Conservation (phyloP, 2,329 filamentous ascomycete genomes). For the Penicillium sp. region DNA sequence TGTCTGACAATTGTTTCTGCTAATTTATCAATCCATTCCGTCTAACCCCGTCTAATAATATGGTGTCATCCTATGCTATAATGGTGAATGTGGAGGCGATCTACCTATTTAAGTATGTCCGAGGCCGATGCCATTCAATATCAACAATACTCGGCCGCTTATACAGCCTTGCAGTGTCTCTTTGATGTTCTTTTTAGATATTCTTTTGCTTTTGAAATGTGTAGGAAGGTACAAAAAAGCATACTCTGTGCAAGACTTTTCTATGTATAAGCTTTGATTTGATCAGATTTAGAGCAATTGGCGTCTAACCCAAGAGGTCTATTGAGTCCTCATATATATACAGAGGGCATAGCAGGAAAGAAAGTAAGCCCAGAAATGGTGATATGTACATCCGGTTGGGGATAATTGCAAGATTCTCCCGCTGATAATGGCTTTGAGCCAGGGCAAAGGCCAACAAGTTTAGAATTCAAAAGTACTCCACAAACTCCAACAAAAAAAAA, state of each 20-base stretch:
- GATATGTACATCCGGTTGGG: conserved; percentile 15
- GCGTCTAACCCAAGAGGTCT: conserved; percentile 6
- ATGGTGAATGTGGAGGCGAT: conserved; percentile 16
- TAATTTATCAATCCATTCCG: neutral
- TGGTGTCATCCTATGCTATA: conserved; percentile 17
- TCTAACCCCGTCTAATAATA: neutral
- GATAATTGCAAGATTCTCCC: neutral
- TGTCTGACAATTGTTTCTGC: neutral
- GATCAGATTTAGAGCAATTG: too few relatives aligned
- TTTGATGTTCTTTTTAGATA: too few relatives aligned
- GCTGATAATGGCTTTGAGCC: neutral
- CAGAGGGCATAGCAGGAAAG: neutral
- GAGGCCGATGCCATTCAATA: neutral
- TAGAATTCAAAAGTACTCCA: conserved; percentile 12
- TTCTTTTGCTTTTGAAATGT: too few relatives aligned
- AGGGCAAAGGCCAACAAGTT: neutral
- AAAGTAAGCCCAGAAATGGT: neutral
- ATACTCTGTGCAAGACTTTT: too few relatives aligned
- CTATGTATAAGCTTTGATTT: too few relatives aligned
- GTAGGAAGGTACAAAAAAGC: too few relatives aligned
- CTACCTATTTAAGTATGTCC: conserved; percentile 8
- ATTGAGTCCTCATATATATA: conserved; percentile 16
- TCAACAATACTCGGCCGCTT: too few relatives aligned
- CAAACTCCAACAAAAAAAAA: conserved; percentile 18
- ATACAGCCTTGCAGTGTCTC: too few relatives aligned